Base-by-base conservation (phyloP, 2,329 filamentous ascomycete species). In the Aspergillus aculeatus region DNA sequence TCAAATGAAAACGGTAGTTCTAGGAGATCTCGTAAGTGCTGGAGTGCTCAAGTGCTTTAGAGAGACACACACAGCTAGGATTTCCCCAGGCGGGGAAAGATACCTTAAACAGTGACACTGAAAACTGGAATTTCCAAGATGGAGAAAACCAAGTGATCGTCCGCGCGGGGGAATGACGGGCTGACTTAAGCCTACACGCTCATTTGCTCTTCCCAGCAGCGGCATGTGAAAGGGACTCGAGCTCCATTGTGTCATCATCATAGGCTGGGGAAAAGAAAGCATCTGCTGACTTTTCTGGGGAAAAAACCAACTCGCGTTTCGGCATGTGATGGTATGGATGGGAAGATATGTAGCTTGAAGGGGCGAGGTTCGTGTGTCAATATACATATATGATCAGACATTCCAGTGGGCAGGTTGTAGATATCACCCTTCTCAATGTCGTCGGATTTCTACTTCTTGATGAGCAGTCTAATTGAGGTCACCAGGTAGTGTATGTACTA, bases 191-290 rank as follows among this genome's bases (percentile, higher is more conserved):
- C 41, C 32, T 19, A 38, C 32, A 4, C 32, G 35, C 47, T 50
- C 14, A 60, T 60, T 60, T 60, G 58, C 50, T 60, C 44, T 1
- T n/a, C 5, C 4, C 47, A 24, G 19, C 47, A 16, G 19, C 48
- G 32, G 52, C 58, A 60, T 60, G 58, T 60, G 58, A 60, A 57
- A 57, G 47, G 9, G 32, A 44, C 38, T 44, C 38, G 38, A 44
- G 38, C 16, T 44, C 48, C 24, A 29, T 31, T 14, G 48, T 31
- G 48, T 12, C 14, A 35, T 35, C 14, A 26, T 49, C 47, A 49
- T 49, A 23, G n/a, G n/a, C 32, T 21, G 35, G 11, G 24, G 7
- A 26, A 29, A 9, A 2, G 7, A 3, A n/a, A 38, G 51, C 51
- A 41, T 41, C 53, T 55, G 53, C 23, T 55, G 53, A 55, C 53